A percentile compares a stretch with the other conserved stretches of the same genome.
Conservation (phyloP, 768 basidiomycete genomes). For the Hygrophorus russula region DNA sequence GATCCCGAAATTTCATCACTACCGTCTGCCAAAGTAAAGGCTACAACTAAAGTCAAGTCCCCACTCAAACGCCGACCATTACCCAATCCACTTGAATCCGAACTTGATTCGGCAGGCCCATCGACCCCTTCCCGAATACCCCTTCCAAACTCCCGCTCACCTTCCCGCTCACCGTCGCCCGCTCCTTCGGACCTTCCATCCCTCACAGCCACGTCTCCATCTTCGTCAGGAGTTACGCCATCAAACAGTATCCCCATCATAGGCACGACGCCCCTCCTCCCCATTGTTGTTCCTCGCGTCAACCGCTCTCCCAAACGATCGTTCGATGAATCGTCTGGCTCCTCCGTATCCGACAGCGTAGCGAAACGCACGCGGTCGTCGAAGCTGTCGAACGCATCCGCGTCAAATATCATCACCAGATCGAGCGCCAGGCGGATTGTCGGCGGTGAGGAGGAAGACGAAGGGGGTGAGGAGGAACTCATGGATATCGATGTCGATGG, state of each 20-base stretch:
- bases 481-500: constrained; percentile 8
- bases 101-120: constrained; percentile 2
- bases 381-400: background rate
- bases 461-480: background rate
- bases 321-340: constrained; percentile 37
- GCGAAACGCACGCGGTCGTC: constrained; percentile 12
- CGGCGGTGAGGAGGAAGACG: background rate
- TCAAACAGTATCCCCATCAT: constrained; percentile 5
- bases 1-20: constrained; percentile 18
- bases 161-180: constrained; percentile 15
- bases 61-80: background rate
- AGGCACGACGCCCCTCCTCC: constrained; percentile 4
- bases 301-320: constrained; percentile 47
- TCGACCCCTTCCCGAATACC: constrained; percentile 22
- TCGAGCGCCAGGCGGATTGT: too few species aligned
- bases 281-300: constrained; percentile 14
- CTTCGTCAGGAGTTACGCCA: constrained; percentile 10
- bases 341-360: constrained; percentile 16
- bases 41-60: constrained; percentile 23
- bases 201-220: constrained; percentile 11
- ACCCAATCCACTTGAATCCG: background rate
- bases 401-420: background rate
- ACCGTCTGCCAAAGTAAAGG: constrained; percentile 15
- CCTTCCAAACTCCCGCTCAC: constrained; percentile 26
- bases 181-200: constrained; percentile 5